Base-by-base conservation (phyloP, 345 rosid genomes). In the Raphanus sativus region DNA sequence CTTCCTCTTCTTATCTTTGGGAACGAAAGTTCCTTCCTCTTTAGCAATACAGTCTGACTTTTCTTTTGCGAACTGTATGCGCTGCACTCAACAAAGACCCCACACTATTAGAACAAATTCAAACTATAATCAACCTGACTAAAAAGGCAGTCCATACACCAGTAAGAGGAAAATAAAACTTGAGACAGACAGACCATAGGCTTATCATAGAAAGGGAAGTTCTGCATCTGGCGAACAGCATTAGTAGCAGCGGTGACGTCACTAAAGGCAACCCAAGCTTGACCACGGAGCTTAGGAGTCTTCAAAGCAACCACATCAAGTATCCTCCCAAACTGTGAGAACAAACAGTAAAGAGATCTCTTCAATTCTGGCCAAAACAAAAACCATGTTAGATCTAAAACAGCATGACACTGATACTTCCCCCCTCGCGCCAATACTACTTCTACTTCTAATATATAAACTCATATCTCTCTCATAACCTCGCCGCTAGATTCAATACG, bases 221-320 rank as follows among this genome's bases (percentile, higher is more conserved):
- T 93, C 38, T 96, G 98, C 99, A 93, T 96, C 74, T 93, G 98
- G 55, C 96, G 86, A n/a, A 93, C 92, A 0, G 98, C 98, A 75
- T 91, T 89, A 77, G 94, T 93, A 64, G 99, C 96, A 74, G 99
- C 89, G 5, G 92, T 88, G 75, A 93, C 89, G 82, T 96, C 99
- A 81, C 86, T 88, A 74, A 93, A 96, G 21, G 85, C 89, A 66
- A 96, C 92, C 99, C 99, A 96, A 24, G 98, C 99, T 83, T 96
- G 99, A 26, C 99, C 98, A 6, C 97, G 85, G 73, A 96, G 99
- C 87, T 85, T 93, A 0, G 94, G 85, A 2, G 98, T 93, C 92
- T 96, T 96, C 92, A 96, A 83, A 71, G 98, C 94, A 70, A 96
- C 93, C 71, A 96, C 98, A 88, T 96, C 99, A 86, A 93, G 75